Conservation (phyloP, 1,284 basidiomycete species). For the Pseudozyma thailandica region DNA sequence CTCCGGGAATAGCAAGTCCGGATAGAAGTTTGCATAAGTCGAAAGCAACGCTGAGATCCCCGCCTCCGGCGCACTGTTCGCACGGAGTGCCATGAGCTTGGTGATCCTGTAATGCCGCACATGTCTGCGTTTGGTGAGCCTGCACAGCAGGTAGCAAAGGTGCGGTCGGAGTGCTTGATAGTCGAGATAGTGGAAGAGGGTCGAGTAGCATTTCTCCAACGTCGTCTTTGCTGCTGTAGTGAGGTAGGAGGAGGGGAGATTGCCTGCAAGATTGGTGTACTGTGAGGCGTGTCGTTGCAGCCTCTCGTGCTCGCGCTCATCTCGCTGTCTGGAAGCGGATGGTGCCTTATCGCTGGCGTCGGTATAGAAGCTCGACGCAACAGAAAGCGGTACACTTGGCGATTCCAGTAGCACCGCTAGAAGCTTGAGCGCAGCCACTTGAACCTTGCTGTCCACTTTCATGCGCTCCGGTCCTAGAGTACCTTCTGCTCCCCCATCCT, state of each 20-base stretch:
- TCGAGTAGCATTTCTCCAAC: conserved; percentile 45
- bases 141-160: conserved; percentile 51
- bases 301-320: conserved; percentile 25
- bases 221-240: conserved; percentile 31
- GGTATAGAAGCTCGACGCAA: conserved; percentile 35
- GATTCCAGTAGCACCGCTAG: conserved; percentile 43
- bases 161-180: conserved; percentile 48
- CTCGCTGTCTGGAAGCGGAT: conserved; percentile 9
- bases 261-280: conserved; percentile 26
- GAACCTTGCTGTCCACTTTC: conserved; percentile 46
- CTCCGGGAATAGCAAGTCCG: conserved; percentile 53
- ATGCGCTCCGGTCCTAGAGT: conserved; percentile 28
- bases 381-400: conserved; percentile 29
- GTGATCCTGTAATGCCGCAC: conserved; percentile 54
- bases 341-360: background rate
- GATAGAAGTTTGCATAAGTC: conserved; percentile 54
- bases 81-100: conserved; percentile 47
- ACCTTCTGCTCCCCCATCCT: conserved; percentile 7
- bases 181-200: conserved; percentile 57
- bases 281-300: conserved; percentile 28
- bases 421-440: conserved; percentile 42
- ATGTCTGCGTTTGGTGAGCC: conserved; percentile 44
- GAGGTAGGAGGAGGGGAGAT: conserved; percentile 45
- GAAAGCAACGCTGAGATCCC: conserved; percentile 46
- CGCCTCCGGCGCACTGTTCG: conserved; percentile 33